Conservation (phyloP, 305 asterid species). For the Plantago lanceolata region DNA sequence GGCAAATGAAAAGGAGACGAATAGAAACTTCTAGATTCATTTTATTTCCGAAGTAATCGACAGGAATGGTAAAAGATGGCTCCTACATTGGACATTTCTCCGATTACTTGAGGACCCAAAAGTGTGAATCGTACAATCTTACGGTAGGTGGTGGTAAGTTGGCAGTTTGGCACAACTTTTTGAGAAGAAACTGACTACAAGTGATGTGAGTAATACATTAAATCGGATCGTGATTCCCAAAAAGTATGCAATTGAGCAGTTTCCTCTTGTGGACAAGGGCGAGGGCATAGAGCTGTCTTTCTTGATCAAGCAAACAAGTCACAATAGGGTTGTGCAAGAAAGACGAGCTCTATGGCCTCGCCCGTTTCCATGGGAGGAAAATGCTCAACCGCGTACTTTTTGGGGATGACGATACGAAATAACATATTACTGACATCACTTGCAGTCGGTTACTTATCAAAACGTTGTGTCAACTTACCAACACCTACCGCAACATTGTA, state of each 20-base stretch:
- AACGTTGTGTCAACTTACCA: conserved; percentile 31
- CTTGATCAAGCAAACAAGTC: conserved; percentile 35
- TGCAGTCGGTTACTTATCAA: conserved; percentile 40
- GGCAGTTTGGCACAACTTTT: conserved; percentile 32
- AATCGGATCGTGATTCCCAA: conserved; percentile 42
- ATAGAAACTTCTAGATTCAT: conserved; percentile 29
- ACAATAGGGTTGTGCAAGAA: conserved; percentile 54
- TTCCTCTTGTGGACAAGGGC: conserved; percentile 17
- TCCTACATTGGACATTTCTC: conserved; percentile 31
- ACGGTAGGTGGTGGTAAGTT: too few species aligned
- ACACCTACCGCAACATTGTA: too few species aligned
- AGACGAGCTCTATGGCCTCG: conserved; percentile 37
- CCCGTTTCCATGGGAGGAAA: conserved; percentile 19
- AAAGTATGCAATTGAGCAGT: conserved; percentile 21
- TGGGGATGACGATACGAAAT: conserved; percentile 40
- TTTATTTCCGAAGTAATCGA: conserved; percentile 33
- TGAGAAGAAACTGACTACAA: conserved; percentile 41
- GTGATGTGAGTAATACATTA: conserved; percentile 42
- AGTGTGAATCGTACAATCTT: too few species aligned
- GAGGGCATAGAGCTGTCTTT: conserved; percentile 41
- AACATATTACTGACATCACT: conserved; percentile 45
- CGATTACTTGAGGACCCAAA: too few species aligned
- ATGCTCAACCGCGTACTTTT: conserved; percentile 23
- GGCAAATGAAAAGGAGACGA: not conserved
- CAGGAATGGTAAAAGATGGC: conserved; percentile 49